phyloP scores from a whole-genome alignment of 345 rosid species.

The Citrus inodora region DNA sequence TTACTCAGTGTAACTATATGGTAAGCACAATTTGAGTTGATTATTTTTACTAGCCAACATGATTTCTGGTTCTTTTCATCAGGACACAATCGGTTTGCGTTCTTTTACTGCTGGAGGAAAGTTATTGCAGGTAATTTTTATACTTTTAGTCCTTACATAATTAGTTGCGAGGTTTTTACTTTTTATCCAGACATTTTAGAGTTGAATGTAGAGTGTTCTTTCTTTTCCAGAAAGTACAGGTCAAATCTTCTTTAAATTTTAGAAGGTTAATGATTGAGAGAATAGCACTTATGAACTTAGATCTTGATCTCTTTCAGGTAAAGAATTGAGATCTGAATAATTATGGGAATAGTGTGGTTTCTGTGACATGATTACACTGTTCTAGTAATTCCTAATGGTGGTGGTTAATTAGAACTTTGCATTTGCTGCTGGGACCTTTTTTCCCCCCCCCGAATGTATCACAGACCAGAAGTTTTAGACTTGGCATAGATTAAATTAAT shows the following conservation, averaged over 20 bases:
- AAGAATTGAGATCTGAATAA: not conserved
- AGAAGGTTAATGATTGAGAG: not conserved
- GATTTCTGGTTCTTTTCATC: conserved; percentile 14
- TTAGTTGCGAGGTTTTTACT: not conserved
- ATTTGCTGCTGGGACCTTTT: not conserved
- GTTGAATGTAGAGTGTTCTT: not conserved
- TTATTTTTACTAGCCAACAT: conserved; percentile 9
- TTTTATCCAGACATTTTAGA: not conserved
- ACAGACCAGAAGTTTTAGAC: not conserved
- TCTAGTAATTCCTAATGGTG: not conserved
- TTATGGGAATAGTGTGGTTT: not conserved
- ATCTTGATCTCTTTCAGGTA: not conserved
- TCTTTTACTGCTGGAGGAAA: conserved; percentile 99
- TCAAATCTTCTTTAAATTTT: not conserved
- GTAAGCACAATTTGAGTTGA: not conserved
- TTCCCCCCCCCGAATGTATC: not conserved
- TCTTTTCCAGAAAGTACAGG: not conserved
- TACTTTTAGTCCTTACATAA: not conserved
- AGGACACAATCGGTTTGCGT: conserved; percentile 96
- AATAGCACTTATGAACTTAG: not conserved
- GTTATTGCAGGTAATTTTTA: conserved; percentile 75
- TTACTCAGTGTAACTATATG: not conserved
- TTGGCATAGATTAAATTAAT: too few relatives aligned
- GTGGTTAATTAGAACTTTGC: not conserved
- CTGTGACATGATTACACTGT: not conserved